phyloP scores from a whole-genome alignment of 176 grass and related monocot genomes.

The Canna indica region DNA sequence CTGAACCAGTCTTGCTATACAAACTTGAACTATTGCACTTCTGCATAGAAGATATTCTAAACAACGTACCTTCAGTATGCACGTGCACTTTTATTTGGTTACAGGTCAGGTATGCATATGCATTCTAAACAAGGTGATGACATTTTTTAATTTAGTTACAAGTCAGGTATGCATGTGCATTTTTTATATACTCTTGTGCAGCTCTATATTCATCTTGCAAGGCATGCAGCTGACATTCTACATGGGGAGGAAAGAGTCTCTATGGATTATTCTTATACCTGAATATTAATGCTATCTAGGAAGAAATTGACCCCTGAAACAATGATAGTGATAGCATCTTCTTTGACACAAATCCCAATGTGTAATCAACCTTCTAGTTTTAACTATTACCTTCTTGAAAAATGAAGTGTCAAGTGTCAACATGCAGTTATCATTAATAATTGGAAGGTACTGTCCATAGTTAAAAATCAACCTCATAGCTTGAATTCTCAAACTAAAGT shows the following conservation, averaged over 20 bases:
- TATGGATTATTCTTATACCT: not conserved
- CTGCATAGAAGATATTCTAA: not conserved
- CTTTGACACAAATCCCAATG: not conserved
- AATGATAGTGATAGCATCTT: not conserved
- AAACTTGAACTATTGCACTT: not conserved
- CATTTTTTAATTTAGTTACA: not conserved
- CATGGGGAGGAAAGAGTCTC: not conserved
- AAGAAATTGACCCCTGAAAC: too few species aligned
- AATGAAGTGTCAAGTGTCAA: not conserved
- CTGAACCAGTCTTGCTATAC: not conserved
- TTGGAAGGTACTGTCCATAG: not conserved
- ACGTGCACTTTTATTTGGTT: not conserved
- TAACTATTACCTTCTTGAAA: not conserved
- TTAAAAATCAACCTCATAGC: too few species aligned
- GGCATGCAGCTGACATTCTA: too few species aligned
- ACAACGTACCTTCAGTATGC: too few species aligned
- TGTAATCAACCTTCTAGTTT: too few species aligned
- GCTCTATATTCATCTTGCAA: not conserved
- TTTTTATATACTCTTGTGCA: too few species aligned
- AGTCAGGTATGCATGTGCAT: not conserved
- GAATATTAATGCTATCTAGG: not conserved
- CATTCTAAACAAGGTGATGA: too few species aligned
- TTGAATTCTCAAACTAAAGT: too few species aligned
- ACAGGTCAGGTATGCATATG: too few species aligned
- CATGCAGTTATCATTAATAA: not conserved